Conservation (phyloP, 1,139 yeast species). For the Nadsonia commutata region DNA sequence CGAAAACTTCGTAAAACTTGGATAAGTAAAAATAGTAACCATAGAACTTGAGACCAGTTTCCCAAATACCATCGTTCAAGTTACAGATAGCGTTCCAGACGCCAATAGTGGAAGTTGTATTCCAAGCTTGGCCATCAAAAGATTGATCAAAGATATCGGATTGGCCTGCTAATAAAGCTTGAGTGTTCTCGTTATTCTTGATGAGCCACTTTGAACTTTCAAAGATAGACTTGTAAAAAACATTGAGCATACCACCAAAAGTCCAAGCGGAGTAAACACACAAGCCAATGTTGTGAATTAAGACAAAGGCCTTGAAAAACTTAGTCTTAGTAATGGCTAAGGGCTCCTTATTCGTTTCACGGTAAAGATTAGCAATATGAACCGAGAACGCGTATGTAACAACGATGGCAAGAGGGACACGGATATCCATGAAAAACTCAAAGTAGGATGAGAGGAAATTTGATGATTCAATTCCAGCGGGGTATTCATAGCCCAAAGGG, state of each 20-base stretch:
- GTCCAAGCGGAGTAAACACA: constrained; percentile 63
- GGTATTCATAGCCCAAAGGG: too few relatives aligned
- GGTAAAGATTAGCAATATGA: constrained; percentile 36
- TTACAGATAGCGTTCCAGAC: constrained; percentile 56
- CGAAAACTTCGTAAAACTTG: constrained; percentile 60
- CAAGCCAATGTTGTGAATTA: constrained; percentile 46
- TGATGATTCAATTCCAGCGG: background rate
- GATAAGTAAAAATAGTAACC: constrained; percentile 61
- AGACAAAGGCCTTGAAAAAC: constrained; percentile 40
- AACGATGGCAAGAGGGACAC: constrained; percentile 46
- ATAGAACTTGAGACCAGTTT: constrained; percentile 38
- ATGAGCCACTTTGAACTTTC: constrained; percentile 10
- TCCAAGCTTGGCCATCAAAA: background rate
- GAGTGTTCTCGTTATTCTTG: constrained; percentile 2
- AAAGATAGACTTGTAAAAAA: constrained; percentile 28
- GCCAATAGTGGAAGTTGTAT: constrained; percentile 10
- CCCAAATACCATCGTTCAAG: constrained; percentile 45
- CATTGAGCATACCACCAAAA: constrained; percentile 46
- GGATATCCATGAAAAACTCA: constrained; percentile 24
- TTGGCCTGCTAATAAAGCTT: background rate
- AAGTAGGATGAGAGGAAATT: constrained; percentile 14
- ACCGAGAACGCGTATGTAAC: constrained; percentile 44
- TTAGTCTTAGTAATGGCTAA: constrained; percentile 32
- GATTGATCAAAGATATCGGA: background rate
- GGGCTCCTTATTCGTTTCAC: constrained; percentile 39